A percentile compares a stretch with the other conserved stretches of the same genome.
phyloP scores from a whole-genome alignment of 805 yeast genomes.

The Wickerhamiella lipophila region DNA sequence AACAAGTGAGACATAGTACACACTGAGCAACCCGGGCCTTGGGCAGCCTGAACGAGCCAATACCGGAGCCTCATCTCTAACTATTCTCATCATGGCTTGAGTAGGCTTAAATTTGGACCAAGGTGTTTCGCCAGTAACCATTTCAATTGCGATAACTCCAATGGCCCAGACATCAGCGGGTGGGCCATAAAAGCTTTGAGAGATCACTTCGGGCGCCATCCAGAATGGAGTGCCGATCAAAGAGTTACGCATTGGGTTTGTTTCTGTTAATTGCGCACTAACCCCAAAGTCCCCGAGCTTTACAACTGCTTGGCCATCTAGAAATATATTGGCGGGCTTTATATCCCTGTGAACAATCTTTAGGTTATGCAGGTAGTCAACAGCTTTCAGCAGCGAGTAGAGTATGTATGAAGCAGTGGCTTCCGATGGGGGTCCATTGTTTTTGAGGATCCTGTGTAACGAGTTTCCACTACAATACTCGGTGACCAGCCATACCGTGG shows the following conservation, averaged over 20 bases:
- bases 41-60: slow-evolving; percentile 15
- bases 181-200: slow-evolving; percentile 56
- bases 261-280: slow-evolving; percentile 60
- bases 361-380: slow-evolving; percentile 62
- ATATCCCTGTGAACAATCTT: slow-evolving; percentile 78
- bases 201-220: slow-evolving; percentile 98
- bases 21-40: slow-evolving; percentile 18
- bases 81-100: slow-evolving; percentile 61
- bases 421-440: slow-evolving; percentile 44
- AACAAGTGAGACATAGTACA: slow-evolving; percentile 41
- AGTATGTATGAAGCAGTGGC: slow-evolving; percentile 48
- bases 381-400: slow-evolving; percentile 52
- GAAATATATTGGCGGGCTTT: slow-evolving; percentile 75
- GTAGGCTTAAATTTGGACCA: slow-evolving; percentile 57
- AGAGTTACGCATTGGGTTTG: slow-evolving; percentile 45
- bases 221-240: slow-evolving; percentile 94
- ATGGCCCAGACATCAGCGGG: slow-evolving; percentile 94
- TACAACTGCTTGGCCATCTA: slow-evolving; percentile 55
- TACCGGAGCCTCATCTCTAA: slow-evolving; percentile 49
- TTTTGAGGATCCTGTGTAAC: slow-evolving; percentile 53
- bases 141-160: slow-evolving; percentile 83
- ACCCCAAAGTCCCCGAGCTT: slow-evolving; percentile 93
- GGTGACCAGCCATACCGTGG: slow-evolving; percentile 79
- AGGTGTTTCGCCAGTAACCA: slow-evolving; percentile 76
- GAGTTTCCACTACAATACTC: slow-evolving; percentile 95